Base-by-base conservation (phyloP, 495 filamentous ascomycete genomes). In the Neurospora sp. region DNA sequence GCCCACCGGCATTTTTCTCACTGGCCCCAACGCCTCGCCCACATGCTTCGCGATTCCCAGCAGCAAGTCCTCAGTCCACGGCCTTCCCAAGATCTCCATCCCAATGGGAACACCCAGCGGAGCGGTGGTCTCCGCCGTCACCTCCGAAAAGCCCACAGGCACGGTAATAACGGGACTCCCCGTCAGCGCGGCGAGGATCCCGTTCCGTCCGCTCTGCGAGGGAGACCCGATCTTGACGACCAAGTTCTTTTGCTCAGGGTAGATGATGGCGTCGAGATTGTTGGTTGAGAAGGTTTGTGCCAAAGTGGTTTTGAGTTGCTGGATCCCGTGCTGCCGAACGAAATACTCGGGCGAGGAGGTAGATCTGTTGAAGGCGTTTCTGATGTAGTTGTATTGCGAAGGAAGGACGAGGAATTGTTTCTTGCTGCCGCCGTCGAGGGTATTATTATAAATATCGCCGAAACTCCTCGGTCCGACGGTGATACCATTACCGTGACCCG, bases 181-280 rank as follows among this genome's bases (percentile, higher is more conserved):
- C 5, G 89, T 90, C 73, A 91, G 76, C 5, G 89, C 90, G 3
- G 88, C 90, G 6, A 91, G 77, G 37, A 91, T 87, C 31, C 90
- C 90, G 77, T 92, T 92, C 3, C 90, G 80, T 12, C 88, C 88
- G 37, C 77, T 77, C 79, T 91, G 90, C 0, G 82, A 83, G 0
- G 82, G 81, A 5, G 81, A 80, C 4, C 89, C 89, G 61, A 90
- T 77, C 44, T 83, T 82, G 16, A 90, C 88, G 18, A 89, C 87
- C 1, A 92, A 80, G 68, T 89, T 89, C 72, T 85, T 84, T 74
- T 92, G 90, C 77, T 91, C 87, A 10, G 89, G 90, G 76, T 91
- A 92, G 72, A 90, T 85, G 37, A 91, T 70, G 0, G 86, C 89
- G 75, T 90, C 88, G 1, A 92, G 77, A 3, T 77, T 73, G 70